These are phyloP conservation scores for Geotrichum restrictum DNA, from an alignment of 1,139 yeast genomes.

Conservation along the genomic window DNA sequence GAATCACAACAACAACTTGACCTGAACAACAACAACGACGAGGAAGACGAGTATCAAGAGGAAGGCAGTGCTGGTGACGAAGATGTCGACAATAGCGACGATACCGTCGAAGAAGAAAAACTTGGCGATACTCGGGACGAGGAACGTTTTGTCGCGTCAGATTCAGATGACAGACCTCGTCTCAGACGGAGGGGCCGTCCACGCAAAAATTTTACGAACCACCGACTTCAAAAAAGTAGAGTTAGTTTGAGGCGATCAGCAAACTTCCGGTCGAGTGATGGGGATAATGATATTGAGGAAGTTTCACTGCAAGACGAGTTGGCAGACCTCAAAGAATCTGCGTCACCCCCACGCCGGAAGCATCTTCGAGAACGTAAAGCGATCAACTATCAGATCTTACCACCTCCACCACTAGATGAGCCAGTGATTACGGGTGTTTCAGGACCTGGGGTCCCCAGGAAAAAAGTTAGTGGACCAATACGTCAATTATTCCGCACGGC, in stretches of 20 bases:
- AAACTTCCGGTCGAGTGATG: slow-evolving; percentile 28
- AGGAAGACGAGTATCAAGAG: slow-evolving; percentile 26
- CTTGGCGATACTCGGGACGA: background rate
- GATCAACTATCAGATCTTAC: slow-evolving; percentile 81
- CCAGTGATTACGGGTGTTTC: slow-evolving; percentile 31
- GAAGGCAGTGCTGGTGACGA: slow-evolving; percentile 22
- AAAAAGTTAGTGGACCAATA: slow-evolving; percentile 27
- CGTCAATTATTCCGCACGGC: slow-evolving; percentile 33
- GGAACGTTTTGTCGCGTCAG: slow-evolving; percentile 23
- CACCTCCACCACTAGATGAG: slow-evolving; percentile 57
- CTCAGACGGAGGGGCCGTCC: slow-evolving; percentile 39
- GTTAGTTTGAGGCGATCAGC: slow-evolving; percentile 8
- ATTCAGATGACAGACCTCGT: slow-evolving; percentile 27
- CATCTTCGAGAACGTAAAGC: slow-evolving; percentile 74
- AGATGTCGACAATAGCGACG: slow-evolving; percentile 19
- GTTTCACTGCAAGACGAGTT: slow-evolving; percentile 44
- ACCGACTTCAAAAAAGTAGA: slow-evolving; percentile 26
- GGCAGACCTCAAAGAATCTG: slow-evolving; percentile 48
- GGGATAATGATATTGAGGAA: slow-evolving; percentile 36
- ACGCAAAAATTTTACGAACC: slow-evolving; percentile 24
- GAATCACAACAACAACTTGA: too few relatives aligned
- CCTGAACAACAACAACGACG: slow-evolving; percentile 22
- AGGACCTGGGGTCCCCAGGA: slow-evolving; percentile 30
- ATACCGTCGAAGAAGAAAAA: slow-evolving; percentile 18
- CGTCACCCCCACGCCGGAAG: slow-evolving; percentile 51